Evolutionary conservation across 2,329 filamentous ascomycete species (phyloP).

Genomic region (Fusarium mangiferae): DNA sequence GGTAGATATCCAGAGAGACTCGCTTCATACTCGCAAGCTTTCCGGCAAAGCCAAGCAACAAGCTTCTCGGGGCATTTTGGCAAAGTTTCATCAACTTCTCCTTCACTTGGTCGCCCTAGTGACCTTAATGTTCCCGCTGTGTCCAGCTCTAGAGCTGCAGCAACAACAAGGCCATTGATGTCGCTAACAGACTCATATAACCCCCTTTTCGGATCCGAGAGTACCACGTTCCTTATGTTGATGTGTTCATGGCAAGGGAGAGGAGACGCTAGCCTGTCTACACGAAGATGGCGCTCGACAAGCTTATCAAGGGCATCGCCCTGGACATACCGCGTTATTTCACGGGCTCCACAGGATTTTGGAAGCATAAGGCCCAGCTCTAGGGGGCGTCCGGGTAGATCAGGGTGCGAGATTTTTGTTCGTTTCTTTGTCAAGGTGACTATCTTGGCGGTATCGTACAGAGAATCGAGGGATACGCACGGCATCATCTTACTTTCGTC

Average conservation of each 20-base stretch:
- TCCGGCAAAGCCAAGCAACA: constrained; percentile 41
- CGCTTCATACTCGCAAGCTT: constrained; percentile 43
- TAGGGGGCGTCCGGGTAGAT: constrained; percentile 15
- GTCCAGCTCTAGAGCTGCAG: constrained; percentile 40
- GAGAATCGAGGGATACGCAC: constrained; percentile 31
- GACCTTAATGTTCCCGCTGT: constrained; percentile 30
- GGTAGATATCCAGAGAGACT: constrained; percentile 37
- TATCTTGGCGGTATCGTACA: constrained; percentile 32
- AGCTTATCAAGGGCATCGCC: constrained; percentile 36
- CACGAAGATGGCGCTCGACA: constrained; percentile 23
- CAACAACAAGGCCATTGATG: constrained; percentile 44
- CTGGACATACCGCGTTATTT: constrained; percentile 40
- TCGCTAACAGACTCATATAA: constrained; percentile 44
- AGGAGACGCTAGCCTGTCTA: constrained; percentile 10
- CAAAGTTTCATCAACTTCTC: background rate
- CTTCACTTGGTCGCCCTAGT: background rate
- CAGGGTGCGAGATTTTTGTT: background rate
- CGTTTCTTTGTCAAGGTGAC: background rate
- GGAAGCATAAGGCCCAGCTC: constrained; percentile 28
- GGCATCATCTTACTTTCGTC: constrained; percentile 34
- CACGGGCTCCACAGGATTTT: constrained; percentile 11
- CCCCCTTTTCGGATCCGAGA: constrained; percentile 6
- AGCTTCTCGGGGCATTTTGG: background rate
- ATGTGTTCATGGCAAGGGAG: constrained; percentile 26
- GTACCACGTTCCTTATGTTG: constrained; percentile 24